Evolutionary conservation across 257 asterid species (phyloP).

Genomic region (Lavandula angustifolia): DNA sequence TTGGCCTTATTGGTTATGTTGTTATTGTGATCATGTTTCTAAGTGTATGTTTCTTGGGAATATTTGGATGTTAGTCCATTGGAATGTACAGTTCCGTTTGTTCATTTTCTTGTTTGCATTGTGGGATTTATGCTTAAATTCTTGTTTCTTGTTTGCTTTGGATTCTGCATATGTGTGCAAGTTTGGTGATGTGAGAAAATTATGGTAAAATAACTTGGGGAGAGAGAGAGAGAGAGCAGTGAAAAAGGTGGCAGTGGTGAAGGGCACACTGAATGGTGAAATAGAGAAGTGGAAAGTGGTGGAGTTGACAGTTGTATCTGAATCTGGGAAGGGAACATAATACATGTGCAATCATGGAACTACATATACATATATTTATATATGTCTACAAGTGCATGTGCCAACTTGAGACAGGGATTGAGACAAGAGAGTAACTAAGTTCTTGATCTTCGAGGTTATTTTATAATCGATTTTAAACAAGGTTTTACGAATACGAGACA

Average conservation of each 20-base stretch:
- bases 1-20: constrained; percentile 35
- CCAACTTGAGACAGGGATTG: constrained; percentile 45
- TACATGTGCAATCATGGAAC: constrained; percentile 73
- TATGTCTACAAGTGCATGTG: constrained; percentile 47
- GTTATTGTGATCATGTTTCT: constrained; percentile 16
- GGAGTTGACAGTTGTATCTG: constrained; percentile 62
- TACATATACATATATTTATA: neutral
- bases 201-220: too few species aligned
- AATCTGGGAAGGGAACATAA: constrained; percentile 60
- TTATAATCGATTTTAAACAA: too few species aligned
- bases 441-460: too few species aligned
- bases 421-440: constrained; percentile 26
- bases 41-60: constrained; percentile 23
- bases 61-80: constrained; percentile 32
- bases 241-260: neutral
- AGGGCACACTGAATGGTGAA: constrained; percentile 17
- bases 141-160: constrained; percentile 27
- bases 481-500: too few species aligned
- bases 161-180: too few species aligned
- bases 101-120: constrained; percentile 25
- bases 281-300: constrained; percentile 35
- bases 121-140: neutral
- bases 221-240: too few species aligned
- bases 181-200: too few species aligned
- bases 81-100: constrained; percentile 46